Percentiles rank a stretch among this genome's conserved stretches.
These are phyloP conservation scores for Marasmius tenuissimus DNA, from an alignment of 1,284 basidiomycete species.

Conservation along the genomic window DNA sequence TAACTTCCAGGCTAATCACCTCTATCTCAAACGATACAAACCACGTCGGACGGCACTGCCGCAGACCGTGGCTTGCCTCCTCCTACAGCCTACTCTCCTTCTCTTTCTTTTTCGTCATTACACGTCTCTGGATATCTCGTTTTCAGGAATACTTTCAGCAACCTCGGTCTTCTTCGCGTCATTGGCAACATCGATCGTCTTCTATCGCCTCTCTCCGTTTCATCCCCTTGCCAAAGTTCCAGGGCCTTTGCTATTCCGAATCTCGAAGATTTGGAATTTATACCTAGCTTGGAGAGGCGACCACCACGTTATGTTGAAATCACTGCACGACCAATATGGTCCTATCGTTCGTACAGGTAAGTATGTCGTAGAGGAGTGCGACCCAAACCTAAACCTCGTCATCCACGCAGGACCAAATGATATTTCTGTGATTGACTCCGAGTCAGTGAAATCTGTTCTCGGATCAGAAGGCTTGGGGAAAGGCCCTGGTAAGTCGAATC, in stretches of 20 bases:
- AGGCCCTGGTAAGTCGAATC: conserved; percentile 31
- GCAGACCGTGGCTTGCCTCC: not conserved
- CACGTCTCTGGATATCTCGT: not conserved
- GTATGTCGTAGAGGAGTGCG: conserved; percentile 13
- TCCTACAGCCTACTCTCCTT: not conserved
- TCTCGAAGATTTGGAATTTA: conserved; percentile 31
- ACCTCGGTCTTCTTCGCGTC: not conserved
- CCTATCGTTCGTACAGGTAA: conserved; percentile 39
- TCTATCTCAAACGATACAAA: conserved; percentile 3
- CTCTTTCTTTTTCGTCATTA: not conserved
- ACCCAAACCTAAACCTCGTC: not conserved
- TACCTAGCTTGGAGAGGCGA: conserved; percentile 28
- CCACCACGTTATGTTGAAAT: conserved; percentile 27
- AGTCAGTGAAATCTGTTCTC: not conserved
- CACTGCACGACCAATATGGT: conserved; percentile 39
- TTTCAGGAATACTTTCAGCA: not conserved
- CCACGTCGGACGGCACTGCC: not conserved
- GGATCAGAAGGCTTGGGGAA: conserved; percentile 26
- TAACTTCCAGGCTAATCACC: conserved; percentile 1
- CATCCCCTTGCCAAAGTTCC: conserved; percentile 43
- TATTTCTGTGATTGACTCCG: conserved; percentile 4
- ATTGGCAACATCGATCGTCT: conserved; percentile 20
- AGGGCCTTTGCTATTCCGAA: conserved; percentile 34
- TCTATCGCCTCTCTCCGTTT: conserved; percentile 42
- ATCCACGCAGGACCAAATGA: conserved; percentile 7